Base-by-base conservation (phyloP, 257 asterid genomes). In the Perilla frutescens region DNA sequence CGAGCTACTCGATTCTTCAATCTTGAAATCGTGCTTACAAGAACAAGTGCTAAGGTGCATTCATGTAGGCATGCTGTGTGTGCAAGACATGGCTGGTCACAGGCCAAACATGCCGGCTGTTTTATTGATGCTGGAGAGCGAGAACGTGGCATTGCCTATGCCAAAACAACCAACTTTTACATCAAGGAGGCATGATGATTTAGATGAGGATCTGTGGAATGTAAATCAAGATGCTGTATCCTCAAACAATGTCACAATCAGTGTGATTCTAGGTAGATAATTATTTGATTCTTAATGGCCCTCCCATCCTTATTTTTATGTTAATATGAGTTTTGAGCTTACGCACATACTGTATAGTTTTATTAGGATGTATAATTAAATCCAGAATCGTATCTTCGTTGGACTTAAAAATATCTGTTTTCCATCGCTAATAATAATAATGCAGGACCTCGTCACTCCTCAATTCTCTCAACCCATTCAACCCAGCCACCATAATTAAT, bases 91-190 rank as follows among this genome's bases (percentile, higher is more conserved):
- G 15, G 95, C 90, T 2, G 64, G 61, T 29, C 74, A 86, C 58
- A 75, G 98, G 64, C 97, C 98, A 20, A 83, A 72, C 79, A 90
- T 92, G 97, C 70, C 91, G 6, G 70, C 88, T 4, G 96, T 90
- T 39, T 72, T 89, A 55, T 7, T 90, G 89, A 88, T 89, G 96
- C 65, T 92, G 82, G 96, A 89, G 79, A 87, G 87, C 20, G 89
- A 84, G 37, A 73, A 82, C 60, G 51, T 74, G 43, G 68, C 57
- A 10, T 56, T 90, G 84, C 89, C 97, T 0, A 7, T 45, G 81
- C 97, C 97, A n/a, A 89, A 73, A 65, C 88, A 84, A 53, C 98
- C 98, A 9, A 83, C 86, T 34, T 78, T 82, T 58, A 84, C 90
- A 4, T 86, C 96, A 9, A 77, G 79, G 87, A 81, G 90, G 74